phyloP scores from a whole-genome alignment of 208 protist species.

The Trypanosoma boissoni region DNA sequence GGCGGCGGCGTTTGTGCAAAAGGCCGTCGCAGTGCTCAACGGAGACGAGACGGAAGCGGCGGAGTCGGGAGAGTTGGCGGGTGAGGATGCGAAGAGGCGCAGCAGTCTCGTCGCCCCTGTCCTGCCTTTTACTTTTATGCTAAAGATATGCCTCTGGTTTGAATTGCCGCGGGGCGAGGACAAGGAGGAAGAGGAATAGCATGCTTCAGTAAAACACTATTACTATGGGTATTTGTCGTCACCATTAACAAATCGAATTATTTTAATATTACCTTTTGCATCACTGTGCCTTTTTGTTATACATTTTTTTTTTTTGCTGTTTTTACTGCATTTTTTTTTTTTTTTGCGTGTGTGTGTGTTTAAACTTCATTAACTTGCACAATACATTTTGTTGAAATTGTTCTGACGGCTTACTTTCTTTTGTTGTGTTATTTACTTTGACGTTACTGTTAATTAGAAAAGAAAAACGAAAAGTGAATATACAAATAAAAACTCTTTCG shows the following conservation, averaged over 20 bases:
- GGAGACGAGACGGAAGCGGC: slow-evolving; percentile 19
- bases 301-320: neutral
- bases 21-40: slow-evolving; percentile 53
- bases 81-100: slow-evolving; percentile 34
- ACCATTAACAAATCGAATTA: too few relatives aligned
- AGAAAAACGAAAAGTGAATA: too few relatives aligned
- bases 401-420: too few relatives aligned
- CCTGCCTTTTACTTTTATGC: slow-evolving; percentile 88
- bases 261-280: too few relatives aligned
- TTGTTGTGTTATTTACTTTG: too few relatives aligned
- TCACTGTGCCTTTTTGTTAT: too few relatives aligned
- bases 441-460: too few relatives aligned
- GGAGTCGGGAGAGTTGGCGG: slow-evolving; percentile 16
- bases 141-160: slow-evolving; percentile 90
- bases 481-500: too few relatives aligned
- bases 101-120: slow-evolving; percentile 46
- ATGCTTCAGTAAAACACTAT: neutral
- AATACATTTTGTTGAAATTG: too few relatives aligned
- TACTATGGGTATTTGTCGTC: too few relatives aligned
- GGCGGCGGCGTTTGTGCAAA: slow-evolving; percentile 35
- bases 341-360: neutral
- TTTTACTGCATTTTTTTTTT: slow-evolving; percentile 1
- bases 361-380: too few relatives aligned
- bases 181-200: neutral
- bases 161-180: slow-evolving; percentile 10